Conservation (phyloP, 108 stramenopile species). For the Ochromonas danica region DNA sequence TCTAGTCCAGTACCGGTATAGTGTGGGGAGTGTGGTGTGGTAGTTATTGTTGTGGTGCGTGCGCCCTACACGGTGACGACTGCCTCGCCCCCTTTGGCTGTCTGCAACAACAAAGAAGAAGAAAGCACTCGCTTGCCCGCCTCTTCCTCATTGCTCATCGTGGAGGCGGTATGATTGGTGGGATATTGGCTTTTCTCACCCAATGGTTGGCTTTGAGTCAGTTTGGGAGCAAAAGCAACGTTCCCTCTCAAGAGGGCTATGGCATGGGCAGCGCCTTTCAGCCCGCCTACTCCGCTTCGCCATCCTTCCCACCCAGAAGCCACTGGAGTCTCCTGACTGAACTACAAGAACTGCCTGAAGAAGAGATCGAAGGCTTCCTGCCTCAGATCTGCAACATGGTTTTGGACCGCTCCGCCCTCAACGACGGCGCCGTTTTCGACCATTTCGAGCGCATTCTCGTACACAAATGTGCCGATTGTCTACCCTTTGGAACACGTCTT, state of each 20-base stretch:
- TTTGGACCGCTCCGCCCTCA: neutral
- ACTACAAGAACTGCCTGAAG: neutral
- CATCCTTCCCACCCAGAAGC: neutral
- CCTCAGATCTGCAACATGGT: constrained; percentile 20
- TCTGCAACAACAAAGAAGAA: too few relatives aligned
- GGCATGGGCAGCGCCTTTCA: neutral
- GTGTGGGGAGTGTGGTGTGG: too few relatives aligned
- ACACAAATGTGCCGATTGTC: neutral
- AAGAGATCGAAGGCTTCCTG: constrained; percentile 1
- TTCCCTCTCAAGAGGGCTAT: neutral
- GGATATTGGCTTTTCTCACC: constrained; percentile 18
- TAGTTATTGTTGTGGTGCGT: too few relatives aligned
- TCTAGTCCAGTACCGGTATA: too few relatives aligned
- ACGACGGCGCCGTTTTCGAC: neutral
- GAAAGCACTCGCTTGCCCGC: too few relatives aligned
- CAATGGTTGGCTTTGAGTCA: constrained; percentile 4
- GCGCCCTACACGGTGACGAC: too few relatives aligned
- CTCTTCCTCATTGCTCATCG: too few relatives aligned
- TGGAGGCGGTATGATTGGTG: neutral
- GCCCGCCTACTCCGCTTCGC: neutral
- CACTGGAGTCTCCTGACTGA: constrained; percentile 6
- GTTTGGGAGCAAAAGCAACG: neutral
- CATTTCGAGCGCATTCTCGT: neutral
- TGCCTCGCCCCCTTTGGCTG: too few relatives aligned
- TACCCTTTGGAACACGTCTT: constrained; percentile 6